These are phyloP conservation scores for Stephania cephalantha DNA, from an alignment of 164 flowering plant species.

Conservation along the genomic window DNA sequence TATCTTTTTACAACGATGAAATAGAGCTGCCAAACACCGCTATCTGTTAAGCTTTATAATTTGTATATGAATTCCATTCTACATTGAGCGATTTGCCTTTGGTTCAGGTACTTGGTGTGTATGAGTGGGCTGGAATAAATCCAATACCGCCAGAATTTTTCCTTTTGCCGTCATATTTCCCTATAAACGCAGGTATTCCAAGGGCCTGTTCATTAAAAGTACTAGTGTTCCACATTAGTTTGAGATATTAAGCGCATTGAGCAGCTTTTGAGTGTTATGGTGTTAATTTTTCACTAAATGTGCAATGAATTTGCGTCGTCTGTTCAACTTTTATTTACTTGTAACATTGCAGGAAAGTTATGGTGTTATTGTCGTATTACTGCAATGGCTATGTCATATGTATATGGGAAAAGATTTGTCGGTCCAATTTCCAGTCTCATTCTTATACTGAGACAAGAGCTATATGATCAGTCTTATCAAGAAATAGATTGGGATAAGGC, in stretches of 20 bases:
- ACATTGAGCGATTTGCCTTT: neutral
- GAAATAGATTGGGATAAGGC: constrained; percentile 38
- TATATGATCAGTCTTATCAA: constrained; percentile 29
- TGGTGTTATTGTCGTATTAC: constrained; percentile 26
- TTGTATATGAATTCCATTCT: too few relatives aligned
- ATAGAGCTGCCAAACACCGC: too few relatives aligned
- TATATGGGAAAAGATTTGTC: constrained; percentile 39
- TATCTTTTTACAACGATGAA: too few relatives aligned
- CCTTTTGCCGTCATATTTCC: constrained; percentile 49
- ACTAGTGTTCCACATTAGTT: too few relatives aligned
- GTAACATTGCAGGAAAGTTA: constrained; percentile 21
- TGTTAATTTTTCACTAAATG: too few relatives aligned
- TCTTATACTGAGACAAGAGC: constrained; percentile 31
- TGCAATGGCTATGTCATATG: constrained; percentile 26
- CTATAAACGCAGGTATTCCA: neutral
- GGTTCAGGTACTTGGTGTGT: constrained; percentile 48
- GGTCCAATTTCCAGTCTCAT: constrained; percentile 32
- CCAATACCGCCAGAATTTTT: constrained; percentile 39
- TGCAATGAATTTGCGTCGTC: too few relatives aligned
- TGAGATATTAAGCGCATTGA: neutral
- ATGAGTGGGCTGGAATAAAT: constrained; percentile 57
- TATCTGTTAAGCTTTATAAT: too few relatives aligned
- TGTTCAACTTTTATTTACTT: too few relatives aligned
- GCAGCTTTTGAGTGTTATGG: neutral
- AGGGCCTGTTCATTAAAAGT: too few relatives aligned